Base-by-base conservation (phyloP, 306 rosid species). In the Prosopis cineraria region DNA sequence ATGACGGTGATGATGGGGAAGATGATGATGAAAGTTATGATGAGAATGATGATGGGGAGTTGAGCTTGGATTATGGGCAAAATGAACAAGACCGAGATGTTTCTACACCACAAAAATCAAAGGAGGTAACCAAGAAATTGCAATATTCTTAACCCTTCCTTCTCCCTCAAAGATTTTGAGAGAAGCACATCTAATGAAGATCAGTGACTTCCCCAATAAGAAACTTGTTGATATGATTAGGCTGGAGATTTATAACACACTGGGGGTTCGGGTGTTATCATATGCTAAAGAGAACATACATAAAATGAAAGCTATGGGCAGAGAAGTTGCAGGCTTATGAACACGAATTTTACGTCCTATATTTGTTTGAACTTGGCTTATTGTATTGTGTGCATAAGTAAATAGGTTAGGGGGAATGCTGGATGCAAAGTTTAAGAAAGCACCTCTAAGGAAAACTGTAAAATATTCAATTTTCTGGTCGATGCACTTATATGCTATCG, bases 21-120 rank as follows among this genome's bases (percentile, higher is more conserved):
- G 85, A 85, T 12, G 86, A 82, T 2, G 85, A 82, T 6, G 90
- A 82, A 20, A 87, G 82, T 63, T 74, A 86, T 43, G 86, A 82
- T 83, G 88, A 75, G 50, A 81, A 84, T 76, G 94, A 91, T 83
- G 97, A 90, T 52, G 97, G 98, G 41, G 99, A 91, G 77, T 82
- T 93, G 84, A 96, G 97, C 88, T 91, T 91, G 80, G 97, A 93
- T 79, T 86, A 88, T 74, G 94, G 88, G 68, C 90, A 81, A 80
- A 80, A 70, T 77, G 97, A 85, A 45, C 89, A 40, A 55, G 94
- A 85, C 45, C 88, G 22, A 73, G 91, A 91, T 81, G 83, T 81
- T 82, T 86, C 91, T 55, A 84, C 85, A 14, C 73, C 88, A 78
- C 86, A 4, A 83, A 88, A 83, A 72, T 78, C 91, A 29, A 88